phyloP scores from a whole-genome alignment of 768 basidiomycete species.

The Kwoniella pini region DNA sequence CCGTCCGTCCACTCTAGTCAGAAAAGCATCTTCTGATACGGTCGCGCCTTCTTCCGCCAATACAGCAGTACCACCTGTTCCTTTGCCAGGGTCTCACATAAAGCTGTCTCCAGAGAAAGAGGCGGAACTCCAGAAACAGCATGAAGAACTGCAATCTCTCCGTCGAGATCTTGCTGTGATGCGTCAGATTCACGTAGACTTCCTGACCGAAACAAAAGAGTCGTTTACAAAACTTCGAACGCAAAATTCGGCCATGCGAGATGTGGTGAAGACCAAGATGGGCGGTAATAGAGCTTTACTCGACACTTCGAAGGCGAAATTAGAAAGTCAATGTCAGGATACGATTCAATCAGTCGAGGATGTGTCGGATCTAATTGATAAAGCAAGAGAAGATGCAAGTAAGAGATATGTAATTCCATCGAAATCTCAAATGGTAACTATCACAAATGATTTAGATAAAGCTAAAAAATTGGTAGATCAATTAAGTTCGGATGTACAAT shows the following conservation, averaged over 20 bases:
- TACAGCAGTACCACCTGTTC: slow-evolving; percentile 15
- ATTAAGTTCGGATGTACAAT: slow-evolving; percentile 79
- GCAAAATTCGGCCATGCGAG: slow-evolving; percentile 84
- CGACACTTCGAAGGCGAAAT: slow-evolving; percentile 83
- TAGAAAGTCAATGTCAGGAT: slow-evolving; percentile 86
- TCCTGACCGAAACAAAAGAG: slow-evolving; percentile 86
- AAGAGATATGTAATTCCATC: slow-evolving; percentile 85
- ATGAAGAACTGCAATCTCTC: slow-evolving; percentile 90
- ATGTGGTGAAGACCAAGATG: slow-evolving; percentile 76
- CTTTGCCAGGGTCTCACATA: slow-evolving; percentile 5
- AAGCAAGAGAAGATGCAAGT: slow-evolving; percentile 84
- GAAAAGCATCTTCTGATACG: slow-evolving; percentile 58
- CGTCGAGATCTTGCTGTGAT: slow-evolving; percentile 90
- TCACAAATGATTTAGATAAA: slow-evolving; percentile 70
- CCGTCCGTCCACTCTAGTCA: slow-evolving; percentile 18
- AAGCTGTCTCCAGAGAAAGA: slow-evolving; percentile 60
- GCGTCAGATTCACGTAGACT: slow-evolving; percentile 92
- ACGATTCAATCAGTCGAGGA: slow-evolving; percentile 90
- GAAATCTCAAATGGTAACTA: slow-evolving; percentile 65
- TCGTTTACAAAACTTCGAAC: slow-evolving; percentile 73
- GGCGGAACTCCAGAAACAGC: slow-evolving; percentile 81
- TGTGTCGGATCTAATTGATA: slow-evolving; percentile 85
- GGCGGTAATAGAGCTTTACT: slow-evolving; percentile 85
- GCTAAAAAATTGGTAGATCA: slow-evolving; percentile 71
- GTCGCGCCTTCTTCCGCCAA: slow-evolving; percentile 18